Base-by-base conservation (phyloP, 768 basidiomycete species). In the Lactarius evosmus region DNA sequence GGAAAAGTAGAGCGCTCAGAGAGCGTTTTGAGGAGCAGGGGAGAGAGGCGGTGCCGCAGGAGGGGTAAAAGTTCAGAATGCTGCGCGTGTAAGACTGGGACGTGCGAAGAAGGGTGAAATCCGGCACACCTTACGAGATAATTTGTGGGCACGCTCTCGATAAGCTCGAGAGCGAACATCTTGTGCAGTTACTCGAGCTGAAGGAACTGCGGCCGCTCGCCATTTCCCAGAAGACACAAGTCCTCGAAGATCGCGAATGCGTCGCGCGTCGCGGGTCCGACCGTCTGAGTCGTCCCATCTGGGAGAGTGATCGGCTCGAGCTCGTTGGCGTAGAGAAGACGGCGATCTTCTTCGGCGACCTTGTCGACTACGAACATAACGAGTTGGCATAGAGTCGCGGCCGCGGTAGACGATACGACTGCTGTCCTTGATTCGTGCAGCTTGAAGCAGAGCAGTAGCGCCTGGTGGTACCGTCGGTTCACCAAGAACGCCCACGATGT, bases 321-420 rank as follows among this genome's bases (percentile, higher is more conserved):
- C 7, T 74, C 69, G 30, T 49, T 59, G 32, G 32, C 75, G 72
- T 22, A 75, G 75, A 72, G 58, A 68, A 66, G 25, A 80, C 74
- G 74, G 5, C 78, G 76, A 72, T 94, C 91, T 71, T 95, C 92
- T 19, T 84, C 81, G 1, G 87, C 84, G 74, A 98, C 91, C 72
- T 96, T 95, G 76, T 99, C 97, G 50, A 98, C 91, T 19, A 98
- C 88, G 68, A 98, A 92, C 95, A 99, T 98, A 51, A 98, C 93
- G 2, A 98, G 81, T 72, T 98, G 96, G 2, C 95, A 88, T 4
- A 98, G 82, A 0, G 95, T 98, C 0, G 97, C 97, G 3, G 95
- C 95, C 2, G 96, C 96, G 4, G 97, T 98, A 0, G 93, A 95
- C 3, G 95, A 96, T 7, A 99, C 96, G 29, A 98, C 96, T 0